A percentile compares a stretch with the other conserved stretches of the same genome.
These are phyloP conservation scores for Leishmania aethiopica DNA, from an alignment of 208 protist genomes.

Conservation along the genomic window DNA sequence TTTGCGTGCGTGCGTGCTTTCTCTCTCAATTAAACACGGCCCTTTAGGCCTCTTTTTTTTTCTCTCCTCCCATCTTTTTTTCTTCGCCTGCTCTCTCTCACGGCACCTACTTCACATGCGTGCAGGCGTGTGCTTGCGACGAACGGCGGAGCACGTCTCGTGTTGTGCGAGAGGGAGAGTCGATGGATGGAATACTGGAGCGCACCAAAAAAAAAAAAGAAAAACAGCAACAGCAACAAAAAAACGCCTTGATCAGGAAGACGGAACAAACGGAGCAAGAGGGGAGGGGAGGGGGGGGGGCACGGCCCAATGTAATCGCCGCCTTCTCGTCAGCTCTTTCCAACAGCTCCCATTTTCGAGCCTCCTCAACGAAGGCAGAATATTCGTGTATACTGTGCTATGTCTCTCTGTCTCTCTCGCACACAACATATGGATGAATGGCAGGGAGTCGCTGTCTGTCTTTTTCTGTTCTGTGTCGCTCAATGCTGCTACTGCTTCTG, in stretches of 20 bases:
- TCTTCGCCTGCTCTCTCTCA: not conserved
- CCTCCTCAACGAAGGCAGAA: not conserved
- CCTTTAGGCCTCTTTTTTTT: not conserved
- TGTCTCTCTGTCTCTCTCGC: not conserved
- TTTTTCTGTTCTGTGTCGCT: not conserved
- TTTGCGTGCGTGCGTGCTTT: no score
- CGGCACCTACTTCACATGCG: not conserved
- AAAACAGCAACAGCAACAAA: no score
- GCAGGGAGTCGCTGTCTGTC: not conserved
- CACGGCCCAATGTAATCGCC: not conserved
- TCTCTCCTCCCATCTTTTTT: no score
- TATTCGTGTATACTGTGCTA: not conserved
- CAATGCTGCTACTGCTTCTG: not conserved
- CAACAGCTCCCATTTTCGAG: not conserved
- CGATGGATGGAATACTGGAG: not conserved
- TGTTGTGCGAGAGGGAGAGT: not conserved
- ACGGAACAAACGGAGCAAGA: not conserved
- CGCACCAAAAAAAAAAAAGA: no score
- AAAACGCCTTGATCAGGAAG: no score
- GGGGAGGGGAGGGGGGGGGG: not conserved
- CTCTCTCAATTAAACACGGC: not conserved
- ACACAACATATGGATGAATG: not conserved
- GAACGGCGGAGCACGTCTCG: not conserved
- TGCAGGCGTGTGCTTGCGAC: not conserved
- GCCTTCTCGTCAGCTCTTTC: not conserved